These are phyloP conservation scores for Lichtheimia hyalospora DNA, from an alignment of 371 early-diverging fungal species.

Conservation along the genomic window DNA sequence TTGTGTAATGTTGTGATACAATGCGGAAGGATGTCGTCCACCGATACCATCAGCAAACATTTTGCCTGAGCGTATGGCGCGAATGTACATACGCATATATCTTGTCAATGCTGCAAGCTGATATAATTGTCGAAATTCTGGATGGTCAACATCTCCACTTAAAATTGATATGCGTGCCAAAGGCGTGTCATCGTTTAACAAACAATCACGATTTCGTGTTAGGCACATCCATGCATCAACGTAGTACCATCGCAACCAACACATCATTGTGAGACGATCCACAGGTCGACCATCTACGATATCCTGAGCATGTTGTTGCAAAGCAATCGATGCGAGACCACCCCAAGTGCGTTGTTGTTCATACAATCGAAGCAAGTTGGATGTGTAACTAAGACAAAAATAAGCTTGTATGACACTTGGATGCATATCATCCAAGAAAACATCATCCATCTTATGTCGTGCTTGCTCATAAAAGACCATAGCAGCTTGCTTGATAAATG, in stretches of 20 bases:
- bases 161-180: not conserved
- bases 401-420: conserved; percentile 23
- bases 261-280: conserved; percentile 15
- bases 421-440: conserved; percentile 23
- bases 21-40: conserved; percentile 20
- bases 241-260: conserved; percentile 49
- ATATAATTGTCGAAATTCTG: conserved; percentile 5
- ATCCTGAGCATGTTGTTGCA: conserved; percentile 19
- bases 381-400: conserved; percentile 33
- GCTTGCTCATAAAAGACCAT: conserved; percentile 31
- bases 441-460: conserved; percentile 29
- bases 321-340: conserved; percentile 25
- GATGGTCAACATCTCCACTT: not conserved
- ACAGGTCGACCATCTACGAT: conserved; percentile 1
- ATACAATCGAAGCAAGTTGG: conserved; percentile 26
- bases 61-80: conserved; percentile 22
- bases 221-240: conserved; percentile 51
- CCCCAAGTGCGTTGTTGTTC: conserved; percentile 35
- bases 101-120: conserved; percentile 32
- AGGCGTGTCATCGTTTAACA: conserved; percentile 29
- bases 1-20: conserved; percentile 32
- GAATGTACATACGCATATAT: conserved; percentile 45
- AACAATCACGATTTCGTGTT: conserved; percentile 34
- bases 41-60: conserved; percentile 9
- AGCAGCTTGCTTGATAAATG: conserved; percentile 21